These are phyloP conservation scores for Dryas octopetala DNA, from an alignment of 306 rosid genomes.

Conservation along the genomic window DNA sequence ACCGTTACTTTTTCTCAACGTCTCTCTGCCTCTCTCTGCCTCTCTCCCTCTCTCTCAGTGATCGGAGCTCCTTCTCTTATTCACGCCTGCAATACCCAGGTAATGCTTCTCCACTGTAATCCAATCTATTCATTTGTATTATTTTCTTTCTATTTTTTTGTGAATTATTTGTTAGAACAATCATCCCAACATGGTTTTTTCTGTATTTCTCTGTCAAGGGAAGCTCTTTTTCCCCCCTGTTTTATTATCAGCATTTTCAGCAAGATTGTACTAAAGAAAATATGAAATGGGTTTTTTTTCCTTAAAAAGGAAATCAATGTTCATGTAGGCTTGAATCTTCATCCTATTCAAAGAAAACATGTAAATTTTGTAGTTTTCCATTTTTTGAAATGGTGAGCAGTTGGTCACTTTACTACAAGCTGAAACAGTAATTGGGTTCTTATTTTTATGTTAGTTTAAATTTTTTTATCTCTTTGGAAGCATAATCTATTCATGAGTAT, in stretches of 20 bases:
- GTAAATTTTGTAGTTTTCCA: neutral
- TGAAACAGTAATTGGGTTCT: neutral
- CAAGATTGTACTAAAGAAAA: neutral
- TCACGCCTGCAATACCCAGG: slow-evolving; percentile 42
- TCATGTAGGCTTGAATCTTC: neutral
- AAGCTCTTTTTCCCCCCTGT: neutral
- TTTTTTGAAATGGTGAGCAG: neutral
- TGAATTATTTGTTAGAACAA: slow-evolving; percentile 8
- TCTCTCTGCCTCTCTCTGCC: slow-evolving; percentile 61
- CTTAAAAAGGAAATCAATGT: neutral
- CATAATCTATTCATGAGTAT: neutral
- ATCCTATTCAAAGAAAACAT: neutral
- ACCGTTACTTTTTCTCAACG: slow-evolving; percentile 77
- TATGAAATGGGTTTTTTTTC: neutral
- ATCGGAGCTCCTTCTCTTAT: slow-evolving; percentile 43
- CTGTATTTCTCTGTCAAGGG: neutral
- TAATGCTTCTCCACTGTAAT: slow-evolving; percentile 28
- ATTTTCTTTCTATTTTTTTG: neutral
- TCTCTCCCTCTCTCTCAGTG: slow-evolving; percentile 31
- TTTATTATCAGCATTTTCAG: neutral
- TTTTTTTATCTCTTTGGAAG: no score
- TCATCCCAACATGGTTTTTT: neutral
- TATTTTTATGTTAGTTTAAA: neutral
- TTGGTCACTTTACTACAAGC: slow-evolving; percentile 6
- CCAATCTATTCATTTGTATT: neutral